phyloP scores from a whole-genome alignment of 1,139 yeast species.

The Debaryomycetaceae sp. region DNA sequence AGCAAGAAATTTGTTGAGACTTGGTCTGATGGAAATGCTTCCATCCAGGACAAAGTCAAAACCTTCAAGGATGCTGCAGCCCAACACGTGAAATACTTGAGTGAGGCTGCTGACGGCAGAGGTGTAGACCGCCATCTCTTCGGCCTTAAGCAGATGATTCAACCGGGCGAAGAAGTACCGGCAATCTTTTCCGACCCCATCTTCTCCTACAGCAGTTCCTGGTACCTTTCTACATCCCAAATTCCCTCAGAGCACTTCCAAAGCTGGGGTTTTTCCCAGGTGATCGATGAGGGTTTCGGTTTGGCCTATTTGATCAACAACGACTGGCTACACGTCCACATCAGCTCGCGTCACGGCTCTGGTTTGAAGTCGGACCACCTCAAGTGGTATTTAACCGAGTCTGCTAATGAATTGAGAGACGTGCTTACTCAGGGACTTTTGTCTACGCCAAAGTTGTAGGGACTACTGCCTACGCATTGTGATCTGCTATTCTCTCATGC shows the following conservation, averaged over 20 bases:
- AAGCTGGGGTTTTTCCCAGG: conserved; percentile 97
- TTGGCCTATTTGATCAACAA: conserved; percentile 89
- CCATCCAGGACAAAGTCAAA: conserved; percentile 57
- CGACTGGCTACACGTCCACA: conserved; percentile 83
- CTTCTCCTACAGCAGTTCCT: conserved; percentile 69
- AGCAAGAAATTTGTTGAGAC: conserved; percentile 70
- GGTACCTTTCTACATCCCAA: conserved; percentile 91
- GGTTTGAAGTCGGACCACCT: conserved; percentile 67
- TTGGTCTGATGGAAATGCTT: conserved; percentile 61
- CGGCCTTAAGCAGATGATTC: conserved; percentile 76
- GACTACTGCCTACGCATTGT: background rate
- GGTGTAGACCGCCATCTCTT: conserved; percentile 95
- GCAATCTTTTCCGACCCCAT: conserved; percentile 75
- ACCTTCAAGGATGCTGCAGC: conserved; percentile 72
- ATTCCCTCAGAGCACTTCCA: conserved; percentile 84
- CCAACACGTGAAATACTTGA: conserved; percentile 73
- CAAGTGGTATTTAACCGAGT: conserved; percentile 67
- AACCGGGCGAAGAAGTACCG: conserved; percentile 61
- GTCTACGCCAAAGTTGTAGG: conserved; percentile 35
- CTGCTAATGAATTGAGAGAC: conserved; percentile 80
- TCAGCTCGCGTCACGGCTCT: conserved; percentile 69
- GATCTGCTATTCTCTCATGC: background rate
- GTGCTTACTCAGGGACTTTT: conserved; percentile 46
- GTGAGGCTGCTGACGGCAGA: conserved; percentile 77
- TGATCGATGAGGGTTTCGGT: conserved; percentile 90